Evolutionary conservation across 768 basidiomycete genomes (phyloP), one percentile per base, ranked within the genome.

Genomic region (Boletus tomentosulus): DNA sequence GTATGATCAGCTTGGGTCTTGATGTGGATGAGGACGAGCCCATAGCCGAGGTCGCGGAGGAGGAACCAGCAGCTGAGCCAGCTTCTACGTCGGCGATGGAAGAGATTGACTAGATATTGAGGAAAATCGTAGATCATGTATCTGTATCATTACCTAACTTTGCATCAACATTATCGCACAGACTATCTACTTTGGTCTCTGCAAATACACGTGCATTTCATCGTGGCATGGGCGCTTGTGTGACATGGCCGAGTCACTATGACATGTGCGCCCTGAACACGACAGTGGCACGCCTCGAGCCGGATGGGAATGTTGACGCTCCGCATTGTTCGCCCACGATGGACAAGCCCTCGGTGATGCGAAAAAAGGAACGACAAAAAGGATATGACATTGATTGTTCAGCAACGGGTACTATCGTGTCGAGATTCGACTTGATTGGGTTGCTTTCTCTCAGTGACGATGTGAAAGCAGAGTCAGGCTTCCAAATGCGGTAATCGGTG

Each of bases 1-100:
- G 93, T 57, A 98, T 98, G 96, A 95, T 99, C 59, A 80, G 82
- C 35, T 80, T 94, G 62, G 92, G 90, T 64, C 84, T 95, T 56
- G 92, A 95, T 65, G 89, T 92, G 56, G 89, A 92, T 43, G 92
- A 92, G 39, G 87, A 88, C 30, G 79, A 83, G 60, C 51, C 57
- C 0, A 56, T 63, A 56, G 54, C 38, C 0, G 68, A 73, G 16
- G 62, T 74, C 4, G 62, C 74, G 8, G 75, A 77, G n/a, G 66
- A 76, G 44, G 76, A 74, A 1, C 76, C 85, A 2, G 78, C 80
- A 28, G 73, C 80, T 54, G 87, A 86, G 65, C 77, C 72, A 16
- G 80, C 84, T 30, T 78, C 87, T 42, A 80, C 86, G 25, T 91
- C 90, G 13, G 87, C 87, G 49, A 97, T 98, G 94, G 96, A 98